These are phyloP conservation scores for Anthracocystis panici-leucophaei DNA, from an alignment of 1,284 basidiomycete genomes.

Conservation along the genomic window DNA sequence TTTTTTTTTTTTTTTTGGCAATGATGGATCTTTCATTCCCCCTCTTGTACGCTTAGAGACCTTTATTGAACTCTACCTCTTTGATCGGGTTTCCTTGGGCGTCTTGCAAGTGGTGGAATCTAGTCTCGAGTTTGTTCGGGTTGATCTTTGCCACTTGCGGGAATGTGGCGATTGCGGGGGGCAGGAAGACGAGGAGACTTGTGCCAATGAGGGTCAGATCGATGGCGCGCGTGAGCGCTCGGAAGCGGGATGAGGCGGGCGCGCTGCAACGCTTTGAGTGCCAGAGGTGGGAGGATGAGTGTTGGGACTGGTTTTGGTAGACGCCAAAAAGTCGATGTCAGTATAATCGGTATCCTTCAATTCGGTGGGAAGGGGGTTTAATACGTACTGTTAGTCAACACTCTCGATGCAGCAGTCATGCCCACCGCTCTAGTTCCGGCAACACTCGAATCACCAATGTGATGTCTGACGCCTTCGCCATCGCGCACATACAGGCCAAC, in stretches of 20 bases:
- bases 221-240: conserved; percentile 44
- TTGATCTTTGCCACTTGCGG: conserved; percentile 72
- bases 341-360: background rate
- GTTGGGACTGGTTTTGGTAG: conserved; percentile 68
- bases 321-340: background rate
- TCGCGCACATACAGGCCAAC: conserved; percentile 71
- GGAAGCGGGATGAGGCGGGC: conserved; percentile 37
- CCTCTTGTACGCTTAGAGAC: too few species aligned
- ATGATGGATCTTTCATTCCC: too few species aligned
- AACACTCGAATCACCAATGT: conserved; percentile 71
- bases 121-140: conserved; percentile 70
- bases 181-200: conserved; percentile 73
- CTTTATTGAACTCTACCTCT: conserved; percentile 73
- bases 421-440: conserved; percentile 73
- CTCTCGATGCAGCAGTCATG: conserved; percentile 72
- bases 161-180: conserved; percentile 74
- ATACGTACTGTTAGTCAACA: conserved; percentile 73
- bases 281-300: conserved; percentile 73
- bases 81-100: conserved; percentile 62
- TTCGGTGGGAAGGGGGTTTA: background rate
- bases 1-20: background rate
- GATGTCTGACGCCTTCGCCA: conserved; percentile 54
- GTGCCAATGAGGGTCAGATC: conserved; percentile 70
- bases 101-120: conserved; percentile 68
- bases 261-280: conserved; percentile 71